Evolutionary conservation across 306 rosid genomes (phyloP).

Genomic region (Acacia crassicarpa): DNA sequence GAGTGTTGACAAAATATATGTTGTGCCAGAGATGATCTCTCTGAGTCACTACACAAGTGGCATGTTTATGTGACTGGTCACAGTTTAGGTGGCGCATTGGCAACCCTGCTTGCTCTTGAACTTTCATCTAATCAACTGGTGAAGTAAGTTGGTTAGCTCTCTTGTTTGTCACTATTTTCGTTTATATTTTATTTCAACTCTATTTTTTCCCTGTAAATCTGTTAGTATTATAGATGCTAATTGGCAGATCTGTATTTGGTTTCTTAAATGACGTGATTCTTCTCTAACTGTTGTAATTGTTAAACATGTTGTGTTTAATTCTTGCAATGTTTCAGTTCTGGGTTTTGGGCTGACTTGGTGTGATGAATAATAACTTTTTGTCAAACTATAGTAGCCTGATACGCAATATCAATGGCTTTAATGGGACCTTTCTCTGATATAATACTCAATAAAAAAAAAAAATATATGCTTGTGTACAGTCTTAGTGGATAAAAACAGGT

Average conservation of each 20-base stretch:
- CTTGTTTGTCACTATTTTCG: constrained; percentile 18
- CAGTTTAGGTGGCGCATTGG: constrained; percentile 97
- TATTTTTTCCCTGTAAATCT: neutral
- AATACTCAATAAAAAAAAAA: neutral
- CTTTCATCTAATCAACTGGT: constrained; percentile 84
- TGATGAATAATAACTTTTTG: neutral
- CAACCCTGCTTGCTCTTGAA: constrained; percentile 94
- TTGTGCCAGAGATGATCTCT: constrained; percentile 64
- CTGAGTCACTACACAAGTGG: constrained; percentile 67
- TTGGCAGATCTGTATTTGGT: constrained; percentile 1
- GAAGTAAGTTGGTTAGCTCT: constrained; percentile 58
- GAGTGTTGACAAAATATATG: constrained; percentile 10
- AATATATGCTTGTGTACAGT: neutral
- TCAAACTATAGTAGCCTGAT: neutral
- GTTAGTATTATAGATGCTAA: neutral
- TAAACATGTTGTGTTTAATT: neutral
- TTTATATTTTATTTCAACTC: constrained; percentile 5
- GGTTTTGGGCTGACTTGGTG: neutral
- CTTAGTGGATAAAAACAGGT: neutral
- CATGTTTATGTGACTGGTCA: constrained; percentile 92
- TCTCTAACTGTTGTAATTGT: neutral
- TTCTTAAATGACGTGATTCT: neutral
- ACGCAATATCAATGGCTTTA: neutral
- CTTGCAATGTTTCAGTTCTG: neutral
- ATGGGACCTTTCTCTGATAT: neutral